phyloP scores from a whole-genome alignment of 305 asterid species.

The Fraxinus albicans region DNA sequence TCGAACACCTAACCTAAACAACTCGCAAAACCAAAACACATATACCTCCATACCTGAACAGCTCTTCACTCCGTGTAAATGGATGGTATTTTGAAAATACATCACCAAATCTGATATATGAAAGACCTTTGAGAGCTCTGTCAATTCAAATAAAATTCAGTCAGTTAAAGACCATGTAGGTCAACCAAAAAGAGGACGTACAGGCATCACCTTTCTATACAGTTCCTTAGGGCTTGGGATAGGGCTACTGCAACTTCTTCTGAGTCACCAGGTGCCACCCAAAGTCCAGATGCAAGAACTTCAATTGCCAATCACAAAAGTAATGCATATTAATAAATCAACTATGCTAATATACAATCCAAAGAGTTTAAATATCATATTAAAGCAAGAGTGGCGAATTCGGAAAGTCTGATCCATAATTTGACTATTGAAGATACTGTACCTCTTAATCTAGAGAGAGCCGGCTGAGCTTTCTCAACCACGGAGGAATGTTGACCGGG shows the following conservation, averaged over 20 bases:
- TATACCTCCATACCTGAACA: constrained; percentile 59
- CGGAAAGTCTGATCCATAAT: constrained; percentile 3
- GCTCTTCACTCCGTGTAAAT: constrained; percentile 75
- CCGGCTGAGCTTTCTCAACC: constrained; percentile 76
- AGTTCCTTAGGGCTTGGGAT: constrained; percentile 89
- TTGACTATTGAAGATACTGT: constrained; percentile 16
- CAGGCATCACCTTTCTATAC: constrained; percentile 70
- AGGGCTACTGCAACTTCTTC: constrained; percentile 96
- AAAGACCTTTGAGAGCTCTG: constrained; percentile 86
- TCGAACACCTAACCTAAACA: not conserved
- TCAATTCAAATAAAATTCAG: constrained; percentile 31
- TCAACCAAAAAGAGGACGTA: constrained; percentile 29
- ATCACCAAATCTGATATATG: constrained; percentile 90
- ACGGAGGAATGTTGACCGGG: constrained; percentile 86
- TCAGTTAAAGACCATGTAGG: constrained; percentile 26
- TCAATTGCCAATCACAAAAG: constrained; percentile 24
- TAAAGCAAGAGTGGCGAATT: not conserved
- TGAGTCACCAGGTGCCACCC: constrained; percentile 99
- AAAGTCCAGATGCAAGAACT: constrained; percentile 95
- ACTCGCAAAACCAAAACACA: constrained; percentile 8
- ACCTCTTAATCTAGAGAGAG: constrained; percentile 89
- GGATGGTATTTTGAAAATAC: constrained; percentile 91
- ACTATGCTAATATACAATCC: constrained; percentile 17
- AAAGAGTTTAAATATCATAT: not conserved
- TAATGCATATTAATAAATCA: constrained; percentile 13